Base-by-base conservation (phyloP, 2,329 filamentous ascomycete species). In the Ambrosiella cleistominuta region DNA sequence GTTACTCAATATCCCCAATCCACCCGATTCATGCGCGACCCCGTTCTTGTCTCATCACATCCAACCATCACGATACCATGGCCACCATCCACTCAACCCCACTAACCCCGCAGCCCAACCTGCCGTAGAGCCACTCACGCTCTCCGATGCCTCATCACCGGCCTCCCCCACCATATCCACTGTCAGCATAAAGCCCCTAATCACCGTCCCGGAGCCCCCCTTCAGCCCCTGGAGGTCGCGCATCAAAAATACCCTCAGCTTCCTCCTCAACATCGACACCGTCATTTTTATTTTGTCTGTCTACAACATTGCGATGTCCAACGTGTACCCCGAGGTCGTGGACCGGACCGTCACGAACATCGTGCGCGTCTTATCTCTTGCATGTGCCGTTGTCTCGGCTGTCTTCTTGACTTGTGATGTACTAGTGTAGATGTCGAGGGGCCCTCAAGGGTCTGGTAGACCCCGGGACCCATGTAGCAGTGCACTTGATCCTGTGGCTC, bases 401-500 rank as follows among this genome's bases (percentile, higher is more conserved):
- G 35, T 60, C 7, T 56, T 39, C 19, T 35, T 50, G 12, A 15
- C 40, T 11, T 11, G 53, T 11, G 58, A 60, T 38, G 19, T 35
- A 2, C 27, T 60, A 7, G 17, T 40, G 11, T 3, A 52, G 5
- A 56, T 60, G 39, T 44, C 37, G 6, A 53, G 45, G 8, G 58
- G 58, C 15, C 37, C 19, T 19, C 19, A n/a, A 9, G 19, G 58
- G 8, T 59, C 62, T 7, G 27, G 60, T 66, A 15, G 61, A 63
- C 2, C 54, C 52, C 9, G 45, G 57, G 3, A 58, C 62, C 35
- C 61, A 64, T 36, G 60, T 61, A 5, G 54, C 49, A 11, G 37
- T 64, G 8, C 64, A 66, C 15, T 58, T 65, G 7, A 54, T 65
- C 37, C 54, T 67, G 7, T 64, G 64, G 5, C 39, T 64, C 1